Base-by-base conservation (phyloP, 768 basidiomycete species). In the Mycena indigotica region DNA sequence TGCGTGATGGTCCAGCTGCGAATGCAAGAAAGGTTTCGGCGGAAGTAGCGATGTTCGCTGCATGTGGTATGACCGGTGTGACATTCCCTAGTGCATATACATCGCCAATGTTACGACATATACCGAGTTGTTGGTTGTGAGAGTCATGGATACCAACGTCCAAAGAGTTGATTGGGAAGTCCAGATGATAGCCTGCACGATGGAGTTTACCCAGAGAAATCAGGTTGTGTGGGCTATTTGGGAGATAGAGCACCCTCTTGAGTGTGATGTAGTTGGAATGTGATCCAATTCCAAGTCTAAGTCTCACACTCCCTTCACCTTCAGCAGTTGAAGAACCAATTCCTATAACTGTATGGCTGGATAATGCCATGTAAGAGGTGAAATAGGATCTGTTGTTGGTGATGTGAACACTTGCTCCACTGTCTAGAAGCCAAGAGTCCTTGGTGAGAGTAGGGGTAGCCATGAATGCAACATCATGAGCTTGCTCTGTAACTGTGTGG, bases 361-460 rank as follows among this genome's bases (percentile, higher is more conserved):
- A 26, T 21, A 56, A 21, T 10, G 55, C 39, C 5, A 50, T 28
- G 17, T 56, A 56, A 17, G 55, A 50, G 49, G 26, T 10, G 28
- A 56, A 56, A 41, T 50, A 19, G 4, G 49, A 26, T 40, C 26
- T 50, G 21, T 56, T 56, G 32, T 56, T 56, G 12, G 49, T 51
- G 28, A 56, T 56, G 23, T 56, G 55, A 28, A 50, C 38, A 44
- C 55, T 56, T 8, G 55, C 55, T 2, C 32, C 55, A 40, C 55
- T 56, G 24, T 56, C 55, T 21, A 56, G 49, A 12, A 56, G 38
- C 55, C 55, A 56, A 6, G 55, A 56, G 38, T 51, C 24, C 49
- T 51, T 38, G 19, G 55, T 56, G 17, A 56, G 39, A 2, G 13
- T 40, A 23, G 12, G 12, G 39, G 35, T 26, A 5, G 12, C 19